Conservation (phyloP, 805 yeast genomes). For the Candida glaebosa region DNA sequence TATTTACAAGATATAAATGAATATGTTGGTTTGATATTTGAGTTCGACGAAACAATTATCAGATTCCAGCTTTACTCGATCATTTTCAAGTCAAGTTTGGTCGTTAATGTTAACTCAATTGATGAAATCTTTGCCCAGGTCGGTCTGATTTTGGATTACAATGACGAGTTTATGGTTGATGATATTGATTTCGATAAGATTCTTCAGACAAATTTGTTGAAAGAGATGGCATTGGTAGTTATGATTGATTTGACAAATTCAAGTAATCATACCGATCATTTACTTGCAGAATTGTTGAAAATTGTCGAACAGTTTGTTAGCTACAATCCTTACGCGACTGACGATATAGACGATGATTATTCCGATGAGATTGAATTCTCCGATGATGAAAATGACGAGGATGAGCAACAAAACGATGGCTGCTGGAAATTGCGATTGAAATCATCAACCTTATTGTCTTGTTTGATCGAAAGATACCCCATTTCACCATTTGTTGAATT, state of each 20-base stretch:
- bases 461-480: conserved; percentile 33
- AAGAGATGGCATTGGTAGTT: conserved; percentile 49
- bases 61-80: conserved; percentile 14
- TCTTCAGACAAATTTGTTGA: conserved; percentile 41
- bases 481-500: conserved; percentile 8
- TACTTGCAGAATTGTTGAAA: conserved; percentile 13
- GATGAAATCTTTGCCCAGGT: conserved; percentile 17
- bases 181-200: conserved; percentile 45
- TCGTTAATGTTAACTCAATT: conserved; percentile 4
- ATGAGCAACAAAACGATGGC: conserved; percentile 42
- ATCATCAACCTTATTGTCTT: conserved; percentile 41
- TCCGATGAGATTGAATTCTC: conserved; percentile 35
- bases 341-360: conserved; percentile 31
- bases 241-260: conserved; percentile 28
- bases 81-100: conserved; percentile 11
- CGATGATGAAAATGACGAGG: conserved; percentile 46
- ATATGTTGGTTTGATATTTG: not conserved
- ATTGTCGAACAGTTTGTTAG: conserved; percentile 21
- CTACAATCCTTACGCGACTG: conserved; percentile 30
- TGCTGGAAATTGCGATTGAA: conserved; percentile 61
- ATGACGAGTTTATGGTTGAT: conserved; percentile 17
- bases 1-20: conserved; percentile 13
- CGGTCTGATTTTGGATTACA: conserved; percentile 18
- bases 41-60: conserved; percentile 2
- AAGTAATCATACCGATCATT: conserved; percentile 11